These are phyloP conservation scores for Venturiaceae sp. DNA, from an alignment of 2,329 filamentous ascomycete species.

Conservation along the genomic window DNA sequence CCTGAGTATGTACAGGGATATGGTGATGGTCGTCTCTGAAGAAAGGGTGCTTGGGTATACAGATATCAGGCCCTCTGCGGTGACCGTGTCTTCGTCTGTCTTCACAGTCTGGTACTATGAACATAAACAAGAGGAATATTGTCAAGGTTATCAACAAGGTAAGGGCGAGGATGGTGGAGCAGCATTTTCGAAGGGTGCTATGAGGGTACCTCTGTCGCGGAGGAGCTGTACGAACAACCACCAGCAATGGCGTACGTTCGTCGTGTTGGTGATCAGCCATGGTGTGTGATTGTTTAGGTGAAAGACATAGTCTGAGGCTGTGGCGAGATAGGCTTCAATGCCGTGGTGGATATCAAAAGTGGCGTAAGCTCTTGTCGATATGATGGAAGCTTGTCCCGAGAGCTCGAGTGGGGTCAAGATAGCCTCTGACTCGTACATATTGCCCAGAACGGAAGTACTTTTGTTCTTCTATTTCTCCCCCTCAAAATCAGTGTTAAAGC, in stretches of 20 bases:
- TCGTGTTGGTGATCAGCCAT: background rate
- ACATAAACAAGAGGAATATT: conserved; percentile 30
- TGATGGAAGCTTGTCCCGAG: background rate
- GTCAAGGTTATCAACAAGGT: conserved; percentile 25
- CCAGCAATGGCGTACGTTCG: conserved; percentile 32
- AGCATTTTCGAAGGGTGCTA: conserved; percentile 29
- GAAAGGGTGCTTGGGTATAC: conserved; percentile 29
- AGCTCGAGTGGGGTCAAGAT: background rate
- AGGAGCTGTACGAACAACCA: conserved; percentile 27
- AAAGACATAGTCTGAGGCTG: background rate
- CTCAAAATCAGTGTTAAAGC: too few relatives aligned
- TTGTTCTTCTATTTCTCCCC: background rate
- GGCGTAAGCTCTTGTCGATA: background rate
- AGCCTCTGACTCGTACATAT: background rate
- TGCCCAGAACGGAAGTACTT: background rate
- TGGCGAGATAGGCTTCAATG: too few relatives aligned
- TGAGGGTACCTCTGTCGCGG: conserved; percentile 31
- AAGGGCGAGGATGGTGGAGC: conserved; percentile 27
- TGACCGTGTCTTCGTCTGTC: conserved; percentile 22
- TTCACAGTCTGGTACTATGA: conserved; percentile 21
- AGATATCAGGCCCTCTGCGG: conserved; percentile 19
- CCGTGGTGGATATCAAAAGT: too few relatives aligned
- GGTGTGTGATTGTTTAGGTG: too few relatives aligned
- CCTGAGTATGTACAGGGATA: background rate
- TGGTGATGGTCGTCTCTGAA: conserved; percentile 27